phyloP scores from a whole-genome alignment of 352 stramenopile species.

The Phytophthora brassicae region DNA sequence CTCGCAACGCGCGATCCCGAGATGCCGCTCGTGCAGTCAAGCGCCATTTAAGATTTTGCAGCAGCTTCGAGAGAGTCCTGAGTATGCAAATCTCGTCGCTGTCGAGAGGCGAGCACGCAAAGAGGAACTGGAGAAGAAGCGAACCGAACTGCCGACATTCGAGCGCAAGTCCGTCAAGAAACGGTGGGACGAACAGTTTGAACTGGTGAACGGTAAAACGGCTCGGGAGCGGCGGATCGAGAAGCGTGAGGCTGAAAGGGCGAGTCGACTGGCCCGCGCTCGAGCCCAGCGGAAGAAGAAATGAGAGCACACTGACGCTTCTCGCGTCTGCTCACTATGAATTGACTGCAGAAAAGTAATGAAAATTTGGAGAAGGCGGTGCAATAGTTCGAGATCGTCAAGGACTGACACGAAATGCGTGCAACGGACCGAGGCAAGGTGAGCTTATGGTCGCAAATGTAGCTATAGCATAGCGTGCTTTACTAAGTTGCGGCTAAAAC shows the following conservation, averaged over 20 bases:
- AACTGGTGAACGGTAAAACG: constrained; percentile 9
- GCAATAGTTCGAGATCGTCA: no score
- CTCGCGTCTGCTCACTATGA: no score
- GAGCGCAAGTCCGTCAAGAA: constrained; percentile 17
- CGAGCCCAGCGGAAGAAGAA: not conserved
- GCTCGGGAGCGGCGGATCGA: constrained; percentile 9
- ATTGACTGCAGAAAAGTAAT: no score
- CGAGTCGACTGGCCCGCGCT: constrained; percentile 1
- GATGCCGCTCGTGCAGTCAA: constrained; percentile 18
- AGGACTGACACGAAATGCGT: no score
- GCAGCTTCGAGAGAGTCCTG: not conserved
- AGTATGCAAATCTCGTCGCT: constrained; percentile 2
- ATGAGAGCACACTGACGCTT: not conserved
- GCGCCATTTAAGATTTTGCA: not conserved
- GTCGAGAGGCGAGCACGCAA: constrained; percentile 4
- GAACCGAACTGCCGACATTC: constrained; percentile 4
- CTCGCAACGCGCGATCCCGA: constrained; percentile 5
- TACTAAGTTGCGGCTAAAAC: no score
- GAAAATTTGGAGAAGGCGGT: no score
- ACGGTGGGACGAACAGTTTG: constrained; percentile 18
- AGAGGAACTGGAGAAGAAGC: not conserved
- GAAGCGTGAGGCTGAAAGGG: constrained; percentile 3
- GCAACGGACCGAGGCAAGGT: no score
- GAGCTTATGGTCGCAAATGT: no score
- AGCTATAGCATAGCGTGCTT: no score